phyloP scores from a whole-genome alignment of 2,329 filamentous ascomycete species.

The Phoma herbarum region DNA sequence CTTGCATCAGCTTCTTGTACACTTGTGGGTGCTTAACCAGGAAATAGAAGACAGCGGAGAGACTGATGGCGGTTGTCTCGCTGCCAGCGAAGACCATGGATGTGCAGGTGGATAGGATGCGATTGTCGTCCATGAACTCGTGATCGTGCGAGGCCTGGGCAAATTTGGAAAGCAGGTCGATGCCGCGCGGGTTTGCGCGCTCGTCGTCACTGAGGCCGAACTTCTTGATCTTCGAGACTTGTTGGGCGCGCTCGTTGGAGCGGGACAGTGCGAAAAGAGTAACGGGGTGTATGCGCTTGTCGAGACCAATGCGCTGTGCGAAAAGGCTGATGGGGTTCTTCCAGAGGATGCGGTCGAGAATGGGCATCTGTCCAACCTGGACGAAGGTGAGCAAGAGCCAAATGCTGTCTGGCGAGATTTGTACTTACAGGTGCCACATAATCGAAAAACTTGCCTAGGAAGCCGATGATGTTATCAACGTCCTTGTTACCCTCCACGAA shows the following conservation, averaged over 20 bases:
- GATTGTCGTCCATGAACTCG: constrained; percentile 74
- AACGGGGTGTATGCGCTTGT: constrained; percentile 75
- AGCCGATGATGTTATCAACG: constrained; percentile 75
- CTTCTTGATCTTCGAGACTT: constrained; percentile 59
- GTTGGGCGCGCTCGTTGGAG: constrained; percentile 69
- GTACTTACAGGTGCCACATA: constrained; percentile 73
- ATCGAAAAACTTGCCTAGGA: constrained; percentile 70
- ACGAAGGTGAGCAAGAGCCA: constrained; percentile 15
- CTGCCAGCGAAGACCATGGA: constrained; percentile 77
- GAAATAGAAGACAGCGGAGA: constrained; percentile 77
- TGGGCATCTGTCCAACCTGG: constrained; percentile 76
- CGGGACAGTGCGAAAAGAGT: constrained; percentile 75
- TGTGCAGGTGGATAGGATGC: constrained; percentile 76
- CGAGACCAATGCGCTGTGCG: constrained; percentile 71
- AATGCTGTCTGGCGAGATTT: constrained; percentile 1
- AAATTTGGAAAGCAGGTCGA: constrained; percentile 76
- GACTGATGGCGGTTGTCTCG: constrained; percentile 80
- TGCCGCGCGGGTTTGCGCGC: constrained; percentile 48
- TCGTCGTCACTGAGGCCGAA: constrained; percentile 51
- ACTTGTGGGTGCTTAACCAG: constrained; percentile 69
- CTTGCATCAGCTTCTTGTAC: constrained; percentile 65
- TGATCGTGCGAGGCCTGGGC: constrained; percentile 72
- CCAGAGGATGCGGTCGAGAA: constrained; percentile 72
- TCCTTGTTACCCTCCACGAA: constrained; percentile 79
- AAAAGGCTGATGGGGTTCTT: constrained; percentile 79